Base-by-base conservation (phyloP, 257 asterid species). In the Solanum bulbocastanum region DNA sequence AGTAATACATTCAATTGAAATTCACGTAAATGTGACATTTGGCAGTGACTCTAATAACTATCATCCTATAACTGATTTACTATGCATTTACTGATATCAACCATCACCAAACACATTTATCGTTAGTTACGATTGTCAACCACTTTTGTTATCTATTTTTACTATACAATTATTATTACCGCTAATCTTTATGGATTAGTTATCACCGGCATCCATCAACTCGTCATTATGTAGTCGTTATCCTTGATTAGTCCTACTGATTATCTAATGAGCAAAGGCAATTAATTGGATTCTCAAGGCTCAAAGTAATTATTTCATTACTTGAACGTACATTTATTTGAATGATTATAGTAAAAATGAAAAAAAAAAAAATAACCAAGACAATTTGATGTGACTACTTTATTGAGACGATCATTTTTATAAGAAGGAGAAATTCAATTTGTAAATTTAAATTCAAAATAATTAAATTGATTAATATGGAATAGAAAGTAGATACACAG, bases 31-130 rank as follows among this genome's bases (percentile, higher is more conserved):
- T 20, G 1, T 35, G 81, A 16, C 2, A 9, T 35, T 73, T 35
- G 25, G 7, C 16, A 0, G 1, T 0, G 1, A 35, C 8, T 71
- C 7, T 33, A 71, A 33, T 33, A 7, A 33, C 42, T 32, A 1
- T 32, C 79, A 16, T 8, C 6, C 0, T 35, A 5, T 2, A 10
- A 36, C 1, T 23, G 9, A 0, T 20, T 22, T 5, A 0, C 0
- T 15, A 22, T 5, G 46, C 30, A 36, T 20, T 73, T 22, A 22
- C 10, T 72, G 18, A 10, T 10, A 2, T 5, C 16, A 36, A 73
- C 82, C 5, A 35, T 13, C 49, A 22, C 30, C 49, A 35, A 73
- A 36, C 46, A 20, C 18, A 11, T 5, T 73, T 10, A 33, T 72
- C 44, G 7, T 10, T 16, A 72, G 12, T 35, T 32, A 33, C 4